phyloP scores from a whole-genome alignment of 345 rosid species.

The Melastoma malabathricum region DNA sequence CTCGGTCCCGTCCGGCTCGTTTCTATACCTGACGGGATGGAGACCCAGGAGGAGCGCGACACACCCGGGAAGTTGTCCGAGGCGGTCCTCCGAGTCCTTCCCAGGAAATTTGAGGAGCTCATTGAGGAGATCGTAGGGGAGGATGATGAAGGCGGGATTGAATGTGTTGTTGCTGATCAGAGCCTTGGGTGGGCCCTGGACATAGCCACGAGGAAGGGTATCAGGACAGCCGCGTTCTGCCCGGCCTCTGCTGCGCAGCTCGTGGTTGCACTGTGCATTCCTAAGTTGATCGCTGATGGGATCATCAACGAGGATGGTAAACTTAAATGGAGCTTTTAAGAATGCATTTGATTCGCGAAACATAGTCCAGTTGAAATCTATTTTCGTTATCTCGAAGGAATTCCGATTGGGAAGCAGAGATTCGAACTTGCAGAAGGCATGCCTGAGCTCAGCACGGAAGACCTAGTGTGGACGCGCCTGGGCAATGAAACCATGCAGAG shows the following conservation, averaged over 20 bases:
- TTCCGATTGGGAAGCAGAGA: no score
- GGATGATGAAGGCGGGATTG: neutral
- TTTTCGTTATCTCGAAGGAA: no score
- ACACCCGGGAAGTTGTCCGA: constrained; percentile 5
- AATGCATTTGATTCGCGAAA: no score
- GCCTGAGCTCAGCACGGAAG: no score
- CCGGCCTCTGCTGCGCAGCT: constrained; percentile 3
- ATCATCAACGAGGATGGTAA: constrained; percentile 2
- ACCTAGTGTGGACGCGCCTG: no score
- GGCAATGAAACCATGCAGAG: no score
- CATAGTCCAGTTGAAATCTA: no score
- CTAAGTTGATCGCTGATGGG: constrained; percentile 5
- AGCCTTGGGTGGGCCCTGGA: constrained; percentile 6
- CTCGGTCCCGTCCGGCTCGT: neutral
- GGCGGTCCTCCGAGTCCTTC: constrained; percentile 2
- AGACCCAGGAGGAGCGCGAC: neutral
- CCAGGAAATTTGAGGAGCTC: constrained; percentile 2
- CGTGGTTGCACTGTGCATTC: constrained; percentile 4
- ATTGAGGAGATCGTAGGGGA: neutral
- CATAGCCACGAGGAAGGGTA: constrained; percentile 6
- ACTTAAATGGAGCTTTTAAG: neutral
- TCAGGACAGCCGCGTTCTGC: constrained; percentile 7
- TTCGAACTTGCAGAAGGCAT: no score
- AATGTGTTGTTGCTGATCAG: constrained; percentile 6
- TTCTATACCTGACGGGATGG: constrained; percentile 7